phyloP scores from a whole-genome alignment of 2,329 filamentous ascomycete genomes.

The Clathrospora elynae region DNA sequence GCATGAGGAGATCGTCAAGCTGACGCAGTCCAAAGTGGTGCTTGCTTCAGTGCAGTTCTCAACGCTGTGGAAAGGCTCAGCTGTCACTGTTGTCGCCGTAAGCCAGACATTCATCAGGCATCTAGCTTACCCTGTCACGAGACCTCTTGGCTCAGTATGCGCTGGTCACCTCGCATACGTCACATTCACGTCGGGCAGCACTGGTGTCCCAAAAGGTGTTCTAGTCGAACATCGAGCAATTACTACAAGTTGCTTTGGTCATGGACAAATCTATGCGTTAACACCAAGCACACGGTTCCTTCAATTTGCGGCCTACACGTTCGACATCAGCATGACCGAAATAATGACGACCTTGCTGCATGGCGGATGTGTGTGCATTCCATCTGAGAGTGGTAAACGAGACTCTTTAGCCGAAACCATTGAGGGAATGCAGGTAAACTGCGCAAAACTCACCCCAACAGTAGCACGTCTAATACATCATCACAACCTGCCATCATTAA shows the following conservation, averaged over 20 bases:
- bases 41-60: too few relatives aligned
- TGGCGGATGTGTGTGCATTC: constrained; percentile 51
- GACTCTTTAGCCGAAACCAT: constrained; percentile 59
- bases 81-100: too few relatives aligned
- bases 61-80: too few relatives aligned
- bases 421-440: constrained; percentile 25
- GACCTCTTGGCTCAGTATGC: too few relatives aligned
- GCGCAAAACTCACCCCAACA: constrained; percentile 17
- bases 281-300: constrained; percentile 12
- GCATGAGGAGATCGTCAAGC: too few relatives aligned
- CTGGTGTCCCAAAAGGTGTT: constrained; percentile 59
- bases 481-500: constrained; percentile 6
- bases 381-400: constrained; percentile 55
- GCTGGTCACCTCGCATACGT: too few relatives aligned
- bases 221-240: constrained; percentile 64
- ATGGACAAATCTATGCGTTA: constrained; percentile 10
- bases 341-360: constrained; percentile 60
- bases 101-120: too few relatives aligned
- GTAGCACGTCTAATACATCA: constrained; percentile 17
- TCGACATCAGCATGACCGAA: constrained; percentile 62
- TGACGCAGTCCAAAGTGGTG: too few relatives aligned
- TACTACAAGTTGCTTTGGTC: constrained; percentile 43
- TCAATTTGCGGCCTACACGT: constrained; percentile 48
- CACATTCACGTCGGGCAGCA: constrained; percentile 58
- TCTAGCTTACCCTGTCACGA: too few relatives aligned